Percentiles rank a stretch among this genome's conserved stretches.
These are phyloP conservation scores for Artemisia annua DNA, from an alignment of 129 eudicot species.

Conservation along the genomic window DNA sequence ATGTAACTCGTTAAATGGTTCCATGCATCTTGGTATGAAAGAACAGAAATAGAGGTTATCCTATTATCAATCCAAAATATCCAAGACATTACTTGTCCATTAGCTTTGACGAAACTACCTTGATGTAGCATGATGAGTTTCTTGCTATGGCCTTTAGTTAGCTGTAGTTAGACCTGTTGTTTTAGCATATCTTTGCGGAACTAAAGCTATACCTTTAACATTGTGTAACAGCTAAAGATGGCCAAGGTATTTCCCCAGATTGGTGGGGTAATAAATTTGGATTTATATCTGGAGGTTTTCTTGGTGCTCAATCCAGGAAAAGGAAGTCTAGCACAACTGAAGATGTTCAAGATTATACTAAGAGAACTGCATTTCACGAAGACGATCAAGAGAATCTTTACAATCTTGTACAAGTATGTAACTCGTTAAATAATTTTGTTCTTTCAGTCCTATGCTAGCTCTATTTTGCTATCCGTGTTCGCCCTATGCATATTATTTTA, in stretches of 20 bases:
- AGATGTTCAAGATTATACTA: constrained; percentile 25
- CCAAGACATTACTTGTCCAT: neutral
- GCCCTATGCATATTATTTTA: neutral
- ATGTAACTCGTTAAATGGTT: constrained; percentile 19
- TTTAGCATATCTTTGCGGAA: constrained; percentile 3
- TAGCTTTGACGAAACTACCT: neutral
- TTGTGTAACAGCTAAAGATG: constrained; percentile 17
- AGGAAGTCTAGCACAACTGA: constrained; percentile 42
- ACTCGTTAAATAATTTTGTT: neutral
- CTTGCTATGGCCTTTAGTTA: neutral
- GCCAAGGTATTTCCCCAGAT: constrained; percentile 46
- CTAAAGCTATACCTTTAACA: constrained; percentile 2
- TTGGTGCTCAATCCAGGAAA: constrained; percentile 70
- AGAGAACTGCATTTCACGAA: constrained; percentile 67
- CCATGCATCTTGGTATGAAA: too few species aligned
- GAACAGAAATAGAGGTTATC: too few species aligned
- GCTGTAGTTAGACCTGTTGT: neutral
- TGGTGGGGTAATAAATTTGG: constrained; percentile 95
- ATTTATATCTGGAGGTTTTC: constrained; percentile 79
- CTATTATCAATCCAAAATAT: neutral
- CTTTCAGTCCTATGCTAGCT: neutral
- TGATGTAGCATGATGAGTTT: neutral
- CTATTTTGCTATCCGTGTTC: neutral
- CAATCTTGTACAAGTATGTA: constrained; percentile 79
- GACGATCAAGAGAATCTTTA: constrained; percentile 94